phyloP scores from a whole-genome alignment of 2,329 filamentous ascomycete species.

The Aspergillus fumigatiaffinis region DNA sequence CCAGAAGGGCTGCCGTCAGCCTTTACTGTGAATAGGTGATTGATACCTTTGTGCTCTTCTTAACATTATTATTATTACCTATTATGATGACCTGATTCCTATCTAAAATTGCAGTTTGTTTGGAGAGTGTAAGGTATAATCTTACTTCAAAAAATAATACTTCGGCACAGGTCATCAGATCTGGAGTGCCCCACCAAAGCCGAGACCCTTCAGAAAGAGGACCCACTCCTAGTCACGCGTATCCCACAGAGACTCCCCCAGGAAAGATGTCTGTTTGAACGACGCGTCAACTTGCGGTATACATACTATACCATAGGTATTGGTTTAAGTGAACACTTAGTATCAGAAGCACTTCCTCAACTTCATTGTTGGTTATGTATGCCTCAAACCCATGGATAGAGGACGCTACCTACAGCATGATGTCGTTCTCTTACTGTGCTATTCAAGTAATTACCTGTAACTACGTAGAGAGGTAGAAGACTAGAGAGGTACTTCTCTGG shows the following conservation, averaged over 20 bases:
- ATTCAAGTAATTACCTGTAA: not conserved
- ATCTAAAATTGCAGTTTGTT: too few species aligned
- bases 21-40: not conserved
- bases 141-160: too few species aligned
- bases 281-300: not conserved
- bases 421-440: not conserved
- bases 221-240: not conserved
- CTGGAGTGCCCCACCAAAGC: slow-evolving; percentile 15
- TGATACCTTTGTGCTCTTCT: not conserved
- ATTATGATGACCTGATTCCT: not conserved
- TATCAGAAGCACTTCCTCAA: not conserved
- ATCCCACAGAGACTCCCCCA: not conserved
- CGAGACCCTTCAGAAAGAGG: slow-evolving; percentile 7
- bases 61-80: not conserved
- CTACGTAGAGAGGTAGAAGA: not conserved
- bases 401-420: not conserved
- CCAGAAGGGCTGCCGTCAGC: not conserved
- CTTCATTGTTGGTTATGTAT: not conserved
- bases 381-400: not conserved
- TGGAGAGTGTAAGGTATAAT: too few species aligned
- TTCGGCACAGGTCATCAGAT: slow-evolving; percentile 10
- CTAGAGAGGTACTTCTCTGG: not conserved
- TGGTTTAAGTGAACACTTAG: not conserved
- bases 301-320: not conserved
- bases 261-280: not conserved